Evolutionary conservation across 148 eudicot species (phyloP).

Genomic region (Arbutus unedo): DNA sequence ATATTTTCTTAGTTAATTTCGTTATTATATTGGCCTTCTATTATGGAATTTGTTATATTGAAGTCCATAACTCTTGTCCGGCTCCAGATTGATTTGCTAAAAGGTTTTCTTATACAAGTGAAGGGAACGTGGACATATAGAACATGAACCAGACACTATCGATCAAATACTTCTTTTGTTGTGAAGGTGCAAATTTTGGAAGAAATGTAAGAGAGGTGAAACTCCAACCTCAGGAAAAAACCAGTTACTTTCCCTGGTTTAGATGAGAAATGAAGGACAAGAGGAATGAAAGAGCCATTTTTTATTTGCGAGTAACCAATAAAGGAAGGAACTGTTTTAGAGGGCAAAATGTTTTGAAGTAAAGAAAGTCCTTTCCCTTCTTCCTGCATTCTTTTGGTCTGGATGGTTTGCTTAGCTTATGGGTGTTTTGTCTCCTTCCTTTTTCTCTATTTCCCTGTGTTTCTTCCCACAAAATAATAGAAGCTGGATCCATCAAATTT

Average conservation of each 20-base stretch:
- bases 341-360: background rate
- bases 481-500: background rate
- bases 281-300: background rate
- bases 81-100: background rate
- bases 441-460: background rate
- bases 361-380: background rate
- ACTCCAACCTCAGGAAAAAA: background rate
- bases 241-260: background rate
- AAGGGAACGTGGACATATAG: background rate
- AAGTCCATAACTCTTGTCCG: background rate
- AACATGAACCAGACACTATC: too few species aligned
- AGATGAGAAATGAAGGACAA: background rate
- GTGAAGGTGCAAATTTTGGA: background rate
- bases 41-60: background rate
- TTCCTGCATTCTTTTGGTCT: background rate
- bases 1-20: background rate
- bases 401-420: background rate
- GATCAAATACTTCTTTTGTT: background rate
- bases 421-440: background rate
- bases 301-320: background rate
- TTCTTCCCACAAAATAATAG: background rate
- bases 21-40: background rate
- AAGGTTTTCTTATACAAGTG: background rate
- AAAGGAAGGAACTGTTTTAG: background rate
- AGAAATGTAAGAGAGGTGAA: background rate